Evolutionary conservation across 306 rosid species (phyloP).

Genomic region (Vachellia collinsii): DNA sequence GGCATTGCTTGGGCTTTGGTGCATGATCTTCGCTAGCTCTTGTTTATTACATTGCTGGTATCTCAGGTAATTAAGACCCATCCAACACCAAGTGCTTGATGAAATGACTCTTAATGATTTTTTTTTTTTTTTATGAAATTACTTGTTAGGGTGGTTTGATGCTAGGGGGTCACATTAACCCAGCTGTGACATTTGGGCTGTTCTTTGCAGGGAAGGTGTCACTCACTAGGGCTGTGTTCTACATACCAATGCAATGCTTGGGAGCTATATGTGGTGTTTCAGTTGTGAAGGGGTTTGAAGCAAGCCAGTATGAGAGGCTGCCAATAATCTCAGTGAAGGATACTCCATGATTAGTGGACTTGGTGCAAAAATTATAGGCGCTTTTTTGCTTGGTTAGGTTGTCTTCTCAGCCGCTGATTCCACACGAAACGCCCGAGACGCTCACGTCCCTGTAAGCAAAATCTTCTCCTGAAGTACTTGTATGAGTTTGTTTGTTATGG

Average conservation of each 20-base stretch:
- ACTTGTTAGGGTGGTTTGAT: too few species aligned
- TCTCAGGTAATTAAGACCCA: too few species aligned
- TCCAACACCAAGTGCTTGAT: too few species aligned
- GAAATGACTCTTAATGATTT: too few species aligned
- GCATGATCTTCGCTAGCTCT: too few species aligned
- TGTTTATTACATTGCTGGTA: too few species aligned
- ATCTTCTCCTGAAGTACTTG: neutral
- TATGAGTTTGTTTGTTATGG: neutral
- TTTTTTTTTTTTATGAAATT: too few species aligned
- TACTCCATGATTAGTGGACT: neutral
- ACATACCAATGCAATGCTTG: neutral
- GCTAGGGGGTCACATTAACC: too few species aligned
- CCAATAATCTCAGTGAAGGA: neutral
- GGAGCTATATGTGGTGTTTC: neutral
- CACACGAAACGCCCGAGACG: neutral
- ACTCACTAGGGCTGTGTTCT: too few species aligned
- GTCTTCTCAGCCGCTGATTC: neutral
- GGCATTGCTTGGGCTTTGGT: too few species aligned
- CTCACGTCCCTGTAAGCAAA: conserved; percentile 1
- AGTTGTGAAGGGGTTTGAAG: neutral
- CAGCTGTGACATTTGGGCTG: too few species aligned
- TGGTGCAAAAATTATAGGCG: neutral
- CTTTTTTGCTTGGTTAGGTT: neutral
- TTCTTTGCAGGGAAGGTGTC: too few species aligned
- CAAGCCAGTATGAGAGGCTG: neutral